phyloP scores from a whole-genome alignment of 2,329 filamentous ascomycete species.

The Diaporthe caulivora region DNA sequence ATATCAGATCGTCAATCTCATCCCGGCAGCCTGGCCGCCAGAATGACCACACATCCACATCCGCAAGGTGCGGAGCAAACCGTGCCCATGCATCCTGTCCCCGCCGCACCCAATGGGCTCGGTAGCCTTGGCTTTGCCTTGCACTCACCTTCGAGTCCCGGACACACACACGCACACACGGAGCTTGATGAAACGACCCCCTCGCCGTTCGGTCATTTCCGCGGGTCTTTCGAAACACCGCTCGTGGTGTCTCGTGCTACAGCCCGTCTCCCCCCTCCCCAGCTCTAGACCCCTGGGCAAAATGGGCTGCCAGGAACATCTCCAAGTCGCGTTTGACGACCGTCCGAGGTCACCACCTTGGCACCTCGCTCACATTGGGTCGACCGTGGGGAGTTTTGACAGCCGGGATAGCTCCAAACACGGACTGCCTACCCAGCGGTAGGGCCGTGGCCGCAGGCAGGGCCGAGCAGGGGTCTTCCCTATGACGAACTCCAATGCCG shows the following conservation, averaged over 20 bases:
- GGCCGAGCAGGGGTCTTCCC: constrained; percentile 3
- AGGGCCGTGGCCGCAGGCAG: constrained; percentile 20
- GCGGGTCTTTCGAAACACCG: constrained; percentile 20
- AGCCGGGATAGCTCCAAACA: constrained; percentile 30
- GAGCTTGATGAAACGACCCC: constrained; percentile 27
- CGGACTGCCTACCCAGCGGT: constrained; percentile 14
- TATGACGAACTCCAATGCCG: constrained; percentile 14
- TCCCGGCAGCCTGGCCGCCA: constrained; percentile 8
- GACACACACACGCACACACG: neutral
- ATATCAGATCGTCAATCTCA: constrained; percentile 23
- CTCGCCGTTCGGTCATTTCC: constrained; percentile 29
- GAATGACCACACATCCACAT: constrained; percentile 18
- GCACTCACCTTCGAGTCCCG: constrained; percentile 2
- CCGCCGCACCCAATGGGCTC: neutral
- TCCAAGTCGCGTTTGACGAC: constrained; percentile 23
- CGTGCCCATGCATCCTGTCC: neutral
- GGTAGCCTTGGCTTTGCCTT: neutral
- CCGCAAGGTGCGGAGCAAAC: neutral
- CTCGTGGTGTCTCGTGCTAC: constrained; percentile 27
- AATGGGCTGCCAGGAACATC: constrained; percentile 20
- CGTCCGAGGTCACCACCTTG: constrained; percentile 22
- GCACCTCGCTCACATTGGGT: constrained; percentile 3
- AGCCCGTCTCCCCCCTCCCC: neutral
- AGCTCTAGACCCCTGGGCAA: neutral
- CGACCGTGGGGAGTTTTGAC: constrained; percentile 28